These are phyloP conservation scores for Phoenix roebelenii DNA, from an alignment of 176 grass and related monocot species.

Conservation along the genomic window DNA sequence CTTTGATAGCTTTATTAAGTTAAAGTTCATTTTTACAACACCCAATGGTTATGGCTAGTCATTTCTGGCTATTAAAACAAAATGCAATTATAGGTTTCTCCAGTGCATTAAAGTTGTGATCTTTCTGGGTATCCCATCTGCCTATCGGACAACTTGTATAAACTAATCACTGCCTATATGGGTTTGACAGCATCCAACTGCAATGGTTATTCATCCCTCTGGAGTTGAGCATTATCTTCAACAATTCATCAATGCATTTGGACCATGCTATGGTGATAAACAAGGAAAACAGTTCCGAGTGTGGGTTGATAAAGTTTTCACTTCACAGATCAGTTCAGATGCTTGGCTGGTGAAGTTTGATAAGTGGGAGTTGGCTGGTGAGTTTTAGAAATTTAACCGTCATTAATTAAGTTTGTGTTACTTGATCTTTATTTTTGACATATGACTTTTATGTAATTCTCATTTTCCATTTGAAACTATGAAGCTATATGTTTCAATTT, in stretches of 20 bases:
- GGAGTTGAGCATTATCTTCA: slow-evolving; percentile 56
- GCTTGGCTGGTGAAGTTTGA: slow-evolving; percentile 81
- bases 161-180: slow-evolving; percentile 9
- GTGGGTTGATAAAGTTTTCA: slow-evolving; percentile 75
- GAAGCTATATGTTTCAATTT: too few species aligned
- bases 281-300: slow-evolving; percentile 43
- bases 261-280: slow-evolving; percentile 56
- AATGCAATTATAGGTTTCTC: too few species aligned
- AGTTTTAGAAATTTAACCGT: neutral
- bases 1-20: too few species aligned
- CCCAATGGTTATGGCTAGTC: too few species aligned
- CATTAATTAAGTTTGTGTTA: slow-evolving; percentile 6
- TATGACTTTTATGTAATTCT: neutral
- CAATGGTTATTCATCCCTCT: slow-evolving; percentile 57
- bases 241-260: slow-evolving; percentile 36
- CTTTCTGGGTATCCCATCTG: neutral
- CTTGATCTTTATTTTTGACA: slow-evolving; percentile 3
- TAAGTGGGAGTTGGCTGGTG: slow-evolving; percentile 78
- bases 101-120: neutral
- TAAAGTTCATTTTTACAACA: too few species aligned
- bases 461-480: too few species aligned
- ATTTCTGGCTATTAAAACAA: too few species aligned
- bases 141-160: neutral
- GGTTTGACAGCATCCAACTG: slow-evolving; percentile 43
- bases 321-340: slow-evolving; percentile 42